Conservation (phyloP, 768 basidiomycete genomes). For the Pleurotus eryngii region DNA sequence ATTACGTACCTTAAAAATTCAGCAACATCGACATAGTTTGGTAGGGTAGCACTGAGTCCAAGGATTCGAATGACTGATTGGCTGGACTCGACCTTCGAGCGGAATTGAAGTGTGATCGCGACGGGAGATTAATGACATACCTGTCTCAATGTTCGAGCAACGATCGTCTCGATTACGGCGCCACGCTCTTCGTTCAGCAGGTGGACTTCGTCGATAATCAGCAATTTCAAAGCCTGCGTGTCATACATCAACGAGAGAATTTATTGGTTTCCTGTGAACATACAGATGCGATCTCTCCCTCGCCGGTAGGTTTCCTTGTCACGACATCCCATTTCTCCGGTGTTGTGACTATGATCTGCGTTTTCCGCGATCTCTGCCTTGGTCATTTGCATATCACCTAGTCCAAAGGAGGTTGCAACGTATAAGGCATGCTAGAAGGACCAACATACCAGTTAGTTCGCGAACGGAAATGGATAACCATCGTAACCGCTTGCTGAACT, state of each 20-base stretch:
- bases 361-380: conserved; percentile 88
- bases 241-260: neutral
- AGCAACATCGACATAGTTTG: conserved; percentile 95
- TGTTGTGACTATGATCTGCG: conserved; percentile 97
- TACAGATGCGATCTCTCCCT: conserved; percentile 94
- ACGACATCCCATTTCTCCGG: conserved; percentile 99
- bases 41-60: conserved; percentile 92
- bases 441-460: conserved; percentile 76
- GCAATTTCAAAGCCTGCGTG: conserved; percentile 77
- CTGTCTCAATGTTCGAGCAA: conserved; percentile 91
- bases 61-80: conserved; percentile 96
- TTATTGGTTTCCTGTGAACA: conserved; percentile 19
- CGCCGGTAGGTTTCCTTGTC: conserved; percentile 93
- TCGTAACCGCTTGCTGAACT: conserved; percentile 82
- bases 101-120: neutral
- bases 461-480: conserved; percentile 87
- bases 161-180: conserved; percentile 97
- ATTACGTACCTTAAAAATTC: conserved; percentile 77
- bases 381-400: conserved; percentile 95
- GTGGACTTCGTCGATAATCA: conserved; percentile 98
- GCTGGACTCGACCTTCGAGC: conserved; percentile 81
- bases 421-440: neutral
- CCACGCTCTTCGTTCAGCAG: conserved; percentile 96
- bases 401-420: neutral
- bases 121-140: conserved; percentile 29